phyloP scores from a whole-genome alignment of 306 rosid species.

The Erythrophleum fordii region DNA sequence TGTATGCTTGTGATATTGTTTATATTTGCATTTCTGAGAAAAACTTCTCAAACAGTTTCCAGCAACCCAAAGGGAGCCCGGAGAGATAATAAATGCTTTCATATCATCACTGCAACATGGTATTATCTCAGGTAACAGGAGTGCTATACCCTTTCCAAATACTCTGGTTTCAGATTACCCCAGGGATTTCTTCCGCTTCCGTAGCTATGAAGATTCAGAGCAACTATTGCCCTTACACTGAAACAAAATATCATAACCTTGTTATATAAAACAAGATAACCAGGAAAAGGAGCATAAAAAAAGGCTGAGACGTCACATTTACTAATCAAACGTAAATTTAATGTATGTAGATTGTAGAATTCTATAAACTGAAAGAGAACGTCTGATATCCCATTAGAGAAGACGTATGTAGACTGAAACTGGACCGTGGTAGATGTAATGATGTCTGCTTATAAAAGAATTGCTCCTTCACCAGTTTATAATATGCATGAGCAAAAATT shows the following conservation, averaged over 20 bases:
- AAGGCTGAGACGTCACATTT: slow-evolving; percentile 16
- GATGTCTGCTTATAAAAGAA: slow-evolving; percentile 33
- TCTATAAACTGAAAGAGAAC: slow-evolving; percentile 12
- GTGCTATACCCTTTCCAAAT: slow-evolving; percentile 84
- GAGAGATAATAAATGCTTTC: slow-evolving; percentile 17
- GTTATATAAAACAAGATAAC: slow-evolving; percentile 29
- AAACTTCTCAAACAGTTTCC: neutral
- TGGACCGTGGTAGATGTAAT: neutral
- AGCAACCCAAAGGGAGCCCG: neutral
- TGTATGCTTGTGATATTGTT: neutral
- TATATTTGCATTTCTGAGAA: neutral
- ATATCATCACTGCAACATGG: slow-evolving; percentile 19
- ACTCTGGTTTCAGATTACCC: slow-evolving; percentile 87
- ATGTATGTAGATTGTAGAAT: slow-evolving; percentile 16
- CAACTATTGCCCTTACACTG: slow-evolving; percentile 96
- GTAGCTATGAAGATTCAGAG: slow-evolving; percentile 90
- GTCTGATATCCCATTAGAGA: slow-evolving; percentile 1
- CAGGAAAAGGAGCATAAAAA: slow-evolving; percentile 19
- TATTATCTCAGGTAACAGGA: slow-evolving; percentile 17
- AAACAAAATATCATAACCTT: slow-evolving; percentile 41
- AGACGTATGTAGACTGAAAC: slow-evolving; percentile 29
- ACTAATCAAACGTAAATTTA: neutral
- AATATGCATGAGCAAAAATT: slow-evolving; percentile 32
- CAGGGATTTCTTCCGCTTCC: slow-evolving; percentile 99
- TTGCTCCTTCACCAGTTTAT: slow-evolving; percentile 15